A percentile compares a stretch with the other conserved stretches of the same genome.
Evolutionary conservation across 2,329 filamentous ascomycete species (phyloP).

Genomic region (Coniochaeta sp.): DNA sequence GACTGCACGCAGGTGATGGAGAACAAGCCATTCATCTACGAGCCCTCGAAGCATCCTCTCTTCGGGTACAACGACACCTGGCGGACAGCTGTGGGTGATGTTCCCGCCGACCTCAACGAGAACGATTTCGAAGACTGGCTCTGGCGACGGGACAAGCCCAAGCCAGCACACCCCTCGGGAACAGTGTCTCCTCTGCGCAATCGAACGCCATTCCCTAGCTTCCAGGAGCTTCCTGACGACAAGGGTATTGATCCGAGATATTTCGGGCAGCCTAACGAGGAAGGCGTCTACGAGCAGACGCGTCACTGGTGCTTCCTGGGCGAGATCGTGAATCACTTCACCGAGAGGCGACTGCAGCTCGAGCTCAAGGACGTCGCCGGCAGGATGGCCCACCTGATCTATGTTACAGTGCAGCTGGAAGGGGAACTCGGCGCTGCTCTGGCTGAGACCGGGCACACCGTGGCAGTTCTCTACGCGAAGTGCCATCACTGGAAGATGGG

Average conservation of each 20-base stretch:
- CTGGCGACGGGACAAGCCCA: conserved; percentile 1
- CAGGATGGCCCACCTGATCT: background rate
- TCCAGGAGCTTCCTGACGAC: background rate
- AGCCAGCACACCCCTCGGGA: too few relatives aligned
- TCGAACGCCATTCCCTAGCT: background rate
- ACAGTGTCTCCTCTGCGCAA: too few relatives aligned
- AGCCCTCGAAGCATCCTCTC: background rate
- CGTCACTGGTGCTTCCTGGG: background rate
- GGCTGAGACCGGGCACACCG: background rate
- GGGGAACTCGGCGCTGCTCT: background rate
- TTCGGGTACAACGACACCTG: background rate
- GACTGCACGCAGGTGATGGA: background rate
- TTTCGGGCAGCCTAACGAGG: background rate
- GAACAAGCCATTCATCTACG: background rate
- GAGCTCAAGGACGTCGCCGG: background rate
- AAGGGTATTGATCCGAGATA: background rate
- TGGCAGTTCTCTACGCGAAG: background rate
- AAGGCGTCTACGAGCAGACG: too few relatives aligned
- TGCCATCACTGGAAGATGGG: background rate
- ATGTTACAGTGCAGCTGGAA: background rate
- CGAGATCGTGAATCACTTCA: background rate
- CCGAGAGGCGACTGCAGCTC: background rate
- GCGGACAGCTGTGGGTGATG: background rate
- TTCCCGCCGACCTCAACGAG: background rate
- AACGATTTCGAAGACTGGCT: conserved; percentile 4